These are phyloP conservation scores for Xylariaceae sp. DNA, from an alignment of 2,329 filamentous ascomycete genomes.

Conservation along the genomic window DNA sequence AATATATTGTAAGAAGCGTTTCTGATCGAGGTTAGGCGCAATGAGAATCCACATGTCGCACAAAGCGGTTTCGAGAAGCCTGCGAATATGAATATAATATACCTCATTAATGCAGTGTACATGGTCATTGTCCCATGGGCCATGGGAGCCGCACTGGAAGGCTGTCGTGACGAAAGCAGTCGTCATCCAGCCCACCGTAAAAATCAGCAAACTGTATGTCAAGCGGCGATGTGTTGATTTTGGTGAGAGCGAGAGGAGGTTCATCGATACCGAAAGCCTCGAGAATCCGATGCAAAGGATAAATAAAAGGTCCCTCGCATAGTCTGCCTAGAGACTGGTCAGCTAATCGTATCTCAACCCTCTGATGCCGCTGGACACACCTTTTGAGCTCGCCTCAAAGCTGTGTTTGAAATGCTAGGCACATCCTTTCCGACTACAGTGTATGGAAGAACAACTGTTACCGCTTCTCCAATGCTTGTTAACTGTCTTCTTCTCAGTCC, in stretches of 20 bases:
- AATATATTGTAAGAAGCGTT: too few relatives aligned
- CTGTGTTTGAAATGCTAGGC: too few relatives aligned
- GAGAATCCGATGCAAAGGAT: neutral
- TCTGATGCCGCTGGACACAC: too few relatives aligned
- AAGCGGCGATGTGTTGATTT: neutral
- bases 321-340: neutral
- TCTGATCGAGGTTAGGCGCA: too few relatives aligned
- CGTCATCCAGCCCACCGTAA: neutral
- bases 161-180: neutral
- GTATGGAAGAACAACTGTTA: too few relatives aligned
- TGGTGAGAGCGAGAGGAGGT: neutral
- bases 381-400: too few relatives aligned
- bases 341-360: too few relatives aligned
- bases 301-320: neutral
- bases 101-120: neutral
- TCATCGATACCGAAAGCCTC: neutral
- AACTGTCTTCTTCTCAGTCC: too few relatives aligned
- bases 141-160: neutral
- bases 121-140: neutral
- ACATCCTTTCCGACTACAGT: too few relatives aligned
- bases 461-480: too few relatives aligned
- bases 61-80: too few relatives aligned
- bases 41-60: too few relatives aligned
- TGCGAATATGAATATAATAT: neutral
- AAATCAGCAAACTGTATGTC: neutral